A percentile compares a stretch with the other conserved stretches of the same genome.
Conservation (phyloP, 2,329 filamentous ascomycete genomes). For the Ustulina deusta region DNA sequence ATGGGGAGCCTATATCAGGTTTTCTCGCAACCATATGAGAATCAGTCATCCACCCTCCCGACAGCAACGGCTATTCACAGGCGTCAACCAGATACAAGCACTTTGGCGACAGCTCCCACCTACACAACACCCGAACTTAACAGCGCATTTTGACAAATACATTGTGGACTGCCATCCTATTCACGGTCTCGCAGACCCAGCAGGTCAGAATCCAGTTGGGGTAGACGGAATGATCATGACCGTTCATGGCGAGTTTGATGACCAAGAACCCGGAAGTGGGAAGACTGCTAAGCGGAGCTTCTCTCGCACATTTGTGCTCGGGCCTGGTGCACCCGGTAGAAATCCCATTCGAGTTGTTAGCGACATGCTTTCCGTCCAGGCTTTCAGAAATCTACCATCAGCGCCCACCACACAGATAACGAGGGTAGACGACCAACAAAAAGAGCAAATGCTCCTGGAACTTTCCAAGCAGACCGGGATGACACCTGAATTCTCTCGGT, state of each 20-base stretch:
- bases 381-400: slow-evolving; percentile 66
- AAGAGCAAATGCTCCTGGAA: slow-evolving; percentile 79
- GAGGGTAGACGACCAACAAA: slow-evolving; percentile 59
- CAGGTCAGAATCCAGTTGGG: slow-evolving; percentile 70
- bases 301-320: slow-evolving; percentile 82
- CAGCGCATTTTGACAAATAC: slow-evolving; percentile 76
- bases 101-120: slow-evolving; percentile 77
- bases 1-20: slow-evolving; percentile 81
- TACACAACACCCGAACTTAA: slow-evolving; percentile 80
- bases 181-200: slow-evolving; percentile 76
- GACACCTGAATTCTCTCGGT: slow-evolving; percentile 79
- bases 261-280: slow-evolving; percentile 69
- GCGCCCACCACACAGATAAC: slow-evolving; percentile 42
- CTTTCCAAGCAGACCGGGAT: slow-evolving; percentile 83
- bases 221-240: slow-evolving; percentile 83
- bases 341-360: slow-evolving; percentile 79
- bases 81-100: slow-evolving; percentile 72
- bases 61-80: slow-evolving; percentile 74
- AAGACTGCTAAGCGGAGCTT: slow-evolving; percentile 79
- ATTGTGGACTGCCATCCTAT: slow-evolving; percentile 84
- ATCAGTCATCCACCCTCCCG: slow-evolving; percentile 71
- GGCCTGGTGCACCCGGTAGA: slow-evolving; percentile 74
- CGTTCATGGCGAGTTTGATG: slow-evolving; percentile 87
- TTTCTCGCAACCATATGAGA: slow-evolving; percentile 81
- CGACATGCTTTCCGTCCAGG: slow-evolving; percentile 80